Evolutionary conservation across 345 rosid genomes (phyloP).

Genomic region (Eutrema yunnanense): DNA sequence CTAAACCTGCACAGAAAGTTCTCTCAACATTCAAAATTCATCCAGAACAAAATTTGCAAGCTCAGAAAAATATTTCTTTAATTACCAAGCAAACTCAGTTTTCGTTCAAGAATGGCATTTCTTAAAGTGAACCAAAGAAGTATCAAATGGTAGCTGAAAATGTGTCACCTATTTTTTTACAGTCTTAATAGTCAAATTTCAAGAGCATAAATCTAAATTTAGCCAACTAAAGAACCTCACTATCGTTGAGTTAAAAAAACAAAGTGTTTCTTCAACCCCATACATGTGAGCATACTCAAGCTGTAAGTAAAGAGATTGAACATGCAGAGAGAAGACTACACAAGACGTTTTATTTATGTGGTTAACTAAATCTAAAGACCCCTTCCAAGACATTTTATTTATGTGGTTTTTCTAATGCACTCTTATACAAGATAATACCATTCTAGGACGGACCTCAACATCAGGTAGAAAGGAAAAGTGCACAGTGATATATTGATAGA

Average conservation of each 20-base stretch:
- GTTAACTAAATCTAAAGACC: not conserved
- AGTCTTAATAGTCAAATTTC: not conserved
- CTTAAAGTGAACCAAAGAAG: not conserved
- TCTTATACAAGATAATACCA: not conserved
- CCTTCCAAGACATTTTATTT: no score
- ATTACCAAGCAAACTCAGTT: not conserved
- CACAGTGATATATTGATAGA: not conserved
- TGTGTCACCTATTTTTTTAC: not conserved
- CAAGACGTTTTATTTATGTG: no score
- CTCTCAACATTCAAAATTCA: constrained; percentile 9
- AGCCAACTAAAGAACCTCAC: not conserved
- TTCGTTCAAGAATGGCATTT: not conserved
- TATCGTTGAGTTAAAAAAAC: not conserved
- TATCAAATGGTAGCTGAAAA: not conserved
- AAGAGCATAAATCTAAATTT: not conserved
- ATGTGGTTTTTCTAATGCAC: not conserved
- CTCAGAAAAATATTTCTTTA: not conserved
- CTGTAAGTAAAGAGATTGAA: not conserved
- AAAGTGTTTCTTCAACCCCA: not conserved
- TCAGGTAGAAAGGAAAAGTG: not conserved
- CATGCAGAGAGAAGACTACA: not conserved
- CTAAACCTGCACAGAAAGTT: constrained; percentile 37
- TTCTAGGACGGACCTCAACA: not conserved
- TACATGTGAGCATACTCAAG: not conserved
- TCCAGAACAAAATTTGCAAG: constrained; percentile 6